Evolutionary conservation across 2,329 filamentous ascomycete genomes (phyloP).

Genomic region (Botrytis tulipae): DNA sequence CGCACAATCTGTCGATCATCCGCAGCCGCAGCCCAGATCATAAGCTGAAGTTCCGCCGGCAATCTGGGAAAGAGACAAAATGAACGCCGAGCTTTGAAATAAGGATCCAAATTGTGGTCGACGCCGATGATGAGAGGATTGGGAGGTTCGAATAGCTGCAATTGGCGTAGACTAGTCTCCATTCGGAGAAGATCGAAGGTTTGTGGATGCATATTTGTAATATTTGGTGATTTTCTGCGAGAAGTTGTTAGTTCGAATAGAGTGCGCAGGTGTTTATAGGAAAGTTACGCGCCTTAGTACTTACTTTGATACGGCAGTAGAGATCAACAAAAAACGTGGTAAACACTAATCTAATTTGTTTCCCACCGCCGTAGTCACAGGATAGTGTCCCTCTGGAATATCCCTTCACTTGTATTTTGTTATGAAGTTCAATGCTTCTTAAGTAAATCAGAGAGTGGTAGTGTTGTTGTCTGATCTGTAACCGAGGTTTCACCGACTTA

Average conservation of each 20-base stretch:
- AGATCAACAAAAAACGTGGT: neutral
- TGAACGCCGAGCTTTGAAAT: neutral
- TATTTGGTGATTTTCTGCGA: neutral
- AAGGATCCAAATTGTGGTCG: neutral
- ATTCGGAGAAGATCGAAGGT: neutral
- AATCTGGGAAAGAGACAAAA: slow-evolving; percentile 4
- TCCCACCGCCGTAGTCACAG: neutral
- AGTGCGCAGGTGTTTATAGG: neutral
- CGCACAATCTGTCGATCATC: slow-evolving; percentile 9
- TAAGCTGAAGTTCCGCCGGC: neutral
- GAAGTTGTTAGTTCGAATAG: neutral
- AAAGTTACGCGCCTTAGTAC: neutral
- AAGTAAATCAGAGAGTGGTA: neutral
- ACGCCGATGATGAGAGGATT: neutral
- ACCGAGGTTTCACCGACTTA: neutral
- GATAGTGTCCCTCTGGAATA: neutral
- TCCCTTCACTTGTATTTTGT: neutral
- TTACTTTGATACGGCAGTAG: neutral
- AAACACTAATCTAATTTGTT: neutral
- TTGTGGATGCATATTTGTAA: neutral
- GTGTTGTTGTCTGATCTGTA: neutral
- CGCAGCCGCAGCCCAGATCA: slow-evolving; percentile 7
- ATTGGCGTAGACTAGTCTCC: neutral
- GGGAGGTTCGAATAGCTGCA: neutral
- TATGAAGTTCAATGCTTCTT: neutral